Percentiles rank a stretch among this genome's conserved stretches.
phyloP scores from a whole-genome alignment of 2,329 filamentous ascomycete genomes.

The Fusarium nygamai region DNA sequence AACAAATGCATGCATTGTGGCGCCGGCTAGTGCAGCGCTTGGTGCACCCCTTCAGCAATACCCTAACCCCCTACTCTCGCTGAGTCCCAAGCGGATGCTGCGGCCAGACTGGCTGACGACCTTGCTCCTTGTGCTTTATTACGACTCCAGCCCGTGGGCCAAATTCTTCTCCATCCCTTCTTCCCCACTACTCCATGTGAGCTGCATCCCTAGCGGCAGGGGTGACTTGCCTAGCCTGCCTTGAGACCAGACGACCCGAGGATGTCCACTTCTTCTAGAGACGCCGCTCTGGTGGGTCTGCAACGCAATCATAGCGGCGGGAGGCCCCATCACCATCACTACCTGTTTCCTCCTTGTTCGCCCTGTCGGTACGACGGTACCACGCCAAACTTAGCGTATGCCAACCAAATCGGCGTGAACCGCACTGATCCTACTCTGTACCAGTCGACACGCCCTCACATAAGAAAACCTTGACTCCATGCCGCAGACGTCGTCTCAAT shows the following conservation, averaged over 20 bases:
- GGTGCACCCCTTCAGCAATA: neutral
- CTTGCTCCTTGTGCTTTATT: slow-evolving; percentile 14
- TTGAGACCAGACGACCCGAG: slow-evolving; percentile 39
- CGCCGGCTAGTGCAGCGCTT: slow-evolving; percentile 7
- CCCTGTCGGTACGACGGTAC: slow-evolving; percentile 30
- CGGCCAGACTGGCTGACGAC: slow-evolving; percentile 27
- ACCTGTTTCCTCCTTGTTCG: slow-evolving; percentile 40
- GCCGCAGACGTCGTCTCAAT: slow-evolving; percentile 22
- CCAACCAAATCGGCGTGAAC: slow-evolving; percentile 11
- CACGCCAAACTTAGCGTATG: slow-evolving; percentile 37
- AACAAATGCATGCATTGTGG: slow-evolving; percentile 28
- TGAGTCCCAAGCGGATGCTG: neutral
- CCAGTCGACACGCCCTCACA: slow-evolving; percentile 29
- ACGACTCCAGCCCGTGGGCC: slow-evolving; percentile 39
- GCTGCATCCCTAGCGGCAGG: slow-evolving; percentile 42
- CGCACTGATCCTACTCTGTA: slow-evolving; percentile 17
- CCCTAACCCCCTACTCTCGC: neutral
- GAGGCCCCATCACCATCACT: slow-evolving; percentile 32
- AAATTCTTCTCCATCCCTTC: slow-evolving; percentile 47
- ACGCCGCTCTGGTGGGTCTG: slow-evolving; percentile 38
- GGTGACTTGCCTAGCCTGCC: slow-evolving; percentile 20
- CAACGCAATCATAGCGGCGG: slow-evolving; percentile 28
- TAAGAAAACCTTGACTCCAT: slow-evolving; percentile 19
- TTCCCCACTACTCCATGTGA: slow-evolving; percentile 32
- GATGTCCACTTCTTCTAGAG: slow-evolving; percentile 30